These are phyloP conservation scores for Hyaloscypha variabilis DNA, from an alignment of 495 filamentous ascomycete genomes.

Conservation along the genomic window DNA sequence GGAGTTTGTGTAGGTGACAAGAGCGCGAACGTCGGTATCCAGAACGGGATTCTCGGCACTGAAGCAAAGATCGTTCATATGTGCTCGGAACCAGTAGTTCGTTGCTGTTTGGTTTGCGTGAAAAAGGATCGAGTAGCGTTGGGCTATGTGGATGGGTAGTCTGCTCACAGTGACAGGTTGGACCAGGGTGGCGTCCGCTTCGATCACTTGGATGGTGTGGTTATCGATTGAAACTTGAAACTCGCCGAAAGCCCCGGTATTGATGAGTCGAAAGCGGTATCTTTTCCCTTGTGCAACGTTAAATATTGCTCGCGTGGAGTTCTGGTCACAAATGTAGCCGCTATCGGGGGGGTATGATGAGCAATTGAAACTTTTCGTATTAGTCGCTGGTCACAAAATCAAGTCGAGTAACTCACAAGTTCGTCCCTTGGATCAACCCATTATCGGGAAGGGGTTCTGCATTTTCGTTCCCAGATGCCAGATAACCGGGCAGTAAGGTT, in stretches of 20 bases:
- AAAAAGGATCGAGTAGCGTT: conserved; percentile 71
- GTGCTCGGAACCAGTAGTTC: conserved; percentile 21
- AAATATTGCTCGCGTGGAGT: conserved; percentile 50
- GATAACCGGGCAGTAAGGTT: conserved; percentile 54
- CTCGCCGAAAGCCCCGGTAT: conserved; percentile 65
- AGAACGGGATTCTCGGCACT: conserved; percentile 14
- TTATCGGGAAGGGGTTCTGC: conserved; percentile 68
- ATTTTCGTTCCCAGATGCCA: conserved; percentile 58
- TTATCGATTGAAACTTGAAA: conserved; percentile 69
- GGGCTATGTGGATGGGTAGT: conserved; percentile 64
- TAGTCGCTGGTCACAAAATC: not conserved
- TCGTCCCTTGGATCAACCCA: conserved; percentile 43
- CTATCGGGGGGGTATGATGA: conserved; percentile 23
- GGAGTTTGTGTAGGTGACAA: conserved; percentile 20
- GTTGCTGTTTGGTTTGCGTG: conserved; percentile 47
- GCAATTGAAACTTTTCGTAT: conserved; percentile 22
- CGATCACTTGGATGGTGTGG: conserved; percentile 60
- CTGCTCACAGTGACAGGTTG: conserved; percentile 43
- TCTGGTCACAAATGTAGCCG: conserved; percentile 22
- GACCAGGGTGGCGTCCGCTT: conserved; percentile 56
- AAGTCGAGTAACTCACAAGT: conserved; percentile 17
- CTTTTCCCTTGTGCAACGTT: conserved; percentile 69
- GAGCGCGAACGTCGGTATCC: conserved; percentile 11
- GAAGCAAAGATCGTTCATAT: conserved; percentile 19
- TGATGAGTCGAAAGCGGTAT: conserved; percentile 76